Evolutionary conservation across 768 basidiomycete species (phyloP).

Genomic region (Phanerochaete carnosa): DNA sequence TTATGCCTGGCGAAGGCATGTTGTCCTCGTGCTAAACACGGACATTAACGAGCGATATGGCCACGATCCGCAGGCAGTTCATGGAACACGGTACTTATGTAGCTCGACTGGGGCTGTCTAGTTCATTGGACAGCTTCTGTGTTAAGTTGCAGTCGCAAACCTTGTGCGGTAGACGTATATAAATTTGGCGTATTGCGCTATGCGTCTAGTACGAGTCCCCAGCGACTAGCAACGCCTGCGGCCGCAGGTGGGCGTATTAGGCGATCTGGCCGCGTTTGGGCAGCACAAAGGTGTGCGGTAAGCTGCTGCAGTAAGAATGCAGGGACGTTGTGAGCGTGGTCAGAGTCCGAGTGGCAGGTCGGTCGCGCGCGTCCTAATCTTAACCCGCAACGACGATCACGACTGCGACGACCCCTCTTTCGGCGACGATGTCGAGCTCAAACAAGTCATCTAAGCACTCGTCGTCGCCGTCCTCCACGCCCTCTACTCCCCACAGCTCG

Average conservation of each 20-base stretch:
- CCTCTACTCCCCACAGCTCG: constrained; percentile 37
- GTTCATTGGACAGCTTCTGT: not conserved
- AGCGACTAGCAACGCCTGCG: not conserved
- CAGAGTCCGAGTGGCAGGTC: constrained; percentile 1
- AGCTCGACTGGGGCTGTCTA: not conserved
- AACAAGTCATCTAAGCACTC: constrained; percentile 38
- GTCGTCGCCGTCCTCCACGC: constrained; percentile 39
- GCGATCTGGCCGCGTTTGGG: not conserved
- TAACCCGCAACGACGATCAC: constrained; percentile 13
- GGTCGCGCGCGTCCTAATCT: constrained; percentile 5
- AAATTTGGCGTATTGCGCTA: not conserved
- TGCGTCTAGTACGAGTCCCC: not conserved
- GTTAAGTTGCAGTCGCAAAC: not conserved
- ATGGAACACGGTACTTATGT: not conserved
- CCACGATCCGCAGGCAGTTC: not conserved
- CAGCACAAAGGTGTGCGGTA: not conserved
- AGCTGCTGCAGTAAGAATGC: not conserved
- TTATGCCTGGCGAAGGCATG: not conserved
- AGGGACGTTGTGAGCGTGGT: not conserved
- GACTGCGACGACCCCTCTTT: constrained; percentile 21
- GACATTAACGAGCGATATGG: not conserved
- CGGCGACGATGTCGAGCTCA: constrained; percentile 43
- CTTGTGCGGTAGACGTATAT: not conserved
- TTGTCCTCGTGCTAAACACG: not conserved
- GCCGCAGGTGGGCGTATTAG: not conserved